Conservation (phyloP, 78 protist species). For the Pigoraptor vietnamica region DNA sequence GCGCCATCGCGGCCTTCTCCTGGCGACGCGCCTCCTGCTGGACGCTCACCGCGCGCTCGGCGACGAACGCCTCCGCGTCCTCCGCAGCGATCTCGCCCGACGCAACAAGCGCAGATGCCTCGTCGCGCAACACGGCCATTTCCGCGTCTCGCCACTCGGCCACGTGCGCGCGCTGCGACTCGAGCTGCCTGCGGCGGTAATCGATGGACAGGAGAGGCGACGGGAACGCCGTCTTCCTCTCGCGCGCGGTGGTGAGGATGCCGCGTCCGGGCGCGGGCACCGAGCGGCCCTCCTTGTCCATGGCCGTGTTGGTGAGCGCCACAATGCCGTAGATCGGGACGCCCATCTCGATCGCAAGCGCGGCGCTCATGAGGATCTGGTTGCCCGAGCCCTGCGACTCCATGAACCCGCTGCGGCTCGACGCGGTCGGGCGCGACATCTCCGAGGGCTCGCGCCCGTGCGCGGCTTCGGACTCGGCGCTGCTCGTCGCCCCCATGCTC, state of each 20-base stretch:
- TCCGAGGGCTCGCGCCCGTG: conserved; percentile 41
- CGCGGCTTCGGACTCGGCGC: conserved; percentile 10
- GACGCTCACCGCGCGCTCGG: background rate
- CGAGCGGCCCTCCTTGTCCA: conserved; percentile 64
- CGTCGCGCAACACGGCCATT: background rate
- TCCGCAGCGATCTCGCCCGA: background rate
- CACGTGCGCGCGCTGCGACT: background rate
- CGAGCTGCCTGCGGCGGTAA: conserved; percentile 26
- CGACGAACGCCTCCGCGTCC: background rate
- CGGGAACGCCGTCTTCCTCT: background rate
- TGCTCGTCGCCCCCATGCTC: conserved; percentile 51
- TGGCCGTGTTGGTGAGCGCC: conserved; percentile 58
- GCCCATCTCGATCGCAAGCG: conserved; percentile 52
- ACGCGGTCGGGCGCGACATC: conserved; percentile 54
- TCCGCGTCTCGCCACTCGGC: conserved; percentile 6
- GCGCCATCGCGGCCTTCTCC: conserved; percentile 4
- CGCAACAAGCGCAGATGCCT: background rate
- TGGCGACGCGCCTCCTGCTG: conserved; percentile 8
- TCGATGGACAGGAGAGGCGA: background rate
- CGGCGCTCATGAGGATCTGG: conserved; percentile 55
- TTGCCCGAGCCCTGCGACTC: conserved; percentile 54
- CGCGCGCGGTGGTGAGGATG: conserved; percentile 54
- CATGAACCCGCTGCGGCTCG: conserved; percentile 55
- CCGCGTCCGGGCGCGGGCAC: conserved; percentile 72
- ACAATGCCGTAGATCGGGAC: conserved; percentile 59